Evolutionary conservation across 164 flowering plant species (phyloP), one percentile per base, ranked within the genome.

Genomic region (Tinospora cordifolia): DNA sequence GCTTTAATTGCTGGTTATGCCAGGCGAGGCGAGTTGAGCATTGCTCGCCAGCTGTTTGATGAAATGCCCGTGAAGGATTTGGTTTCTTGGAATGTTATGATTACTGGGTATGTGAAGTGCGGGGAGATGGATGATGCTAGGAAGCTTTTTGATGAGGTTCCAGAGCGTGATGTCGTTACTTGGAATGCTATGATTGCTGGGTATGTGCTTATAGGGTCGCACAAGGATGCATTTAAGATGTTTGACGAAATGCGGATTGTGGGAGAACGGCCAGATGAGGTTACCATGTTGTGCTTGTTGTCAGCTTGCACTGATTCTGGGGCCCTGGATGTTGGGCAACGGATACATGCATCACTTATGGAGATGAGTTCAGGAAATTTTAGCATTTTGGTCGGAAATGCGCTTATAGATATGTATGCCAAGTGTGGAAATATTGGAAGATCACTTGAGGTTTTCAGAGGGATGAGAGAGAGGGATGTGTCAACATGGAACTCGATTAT

Each of bases 61-160:
- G 82, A 81, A 64, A 87, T 89, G 88, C 97, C 97, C 0, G 79
- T 73, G 8, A 91, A 81, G 63, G 97, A 89, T 78, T 76, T 85
- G 83, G 85, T 89, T 70, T 85, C 97, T 51, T 91, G 94, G 97
- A 91, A 91, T 80, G 97, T 89, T 30, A 87, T 89, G 97, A 84
- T 91, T 38, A 87, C 88, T 9, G 90, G 81, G 11, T 91, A 89
- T 77, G 86, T 74, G 0, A 87, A 89, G 81, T 51, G 79, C 22
- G 90, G 91, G 57, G 83, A 87, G 75, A 91, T 91, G 97, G 87
- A 70, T 19, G 66, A 72, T 24, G 90, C 88, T 2, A 80, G 85
- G 78, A 63, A 70, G 59, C 83, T 88, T 59, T 88, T 88, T 74
- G 76, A 85, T 71, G 71, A 68, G 68, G 81, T 79, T 62, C 86